These are phyloP conservation scores for Phytophthora pseudosyringae DNA, from an alignment of 352 stramenopile genomes.

Conservation along the genomic window DNA sequence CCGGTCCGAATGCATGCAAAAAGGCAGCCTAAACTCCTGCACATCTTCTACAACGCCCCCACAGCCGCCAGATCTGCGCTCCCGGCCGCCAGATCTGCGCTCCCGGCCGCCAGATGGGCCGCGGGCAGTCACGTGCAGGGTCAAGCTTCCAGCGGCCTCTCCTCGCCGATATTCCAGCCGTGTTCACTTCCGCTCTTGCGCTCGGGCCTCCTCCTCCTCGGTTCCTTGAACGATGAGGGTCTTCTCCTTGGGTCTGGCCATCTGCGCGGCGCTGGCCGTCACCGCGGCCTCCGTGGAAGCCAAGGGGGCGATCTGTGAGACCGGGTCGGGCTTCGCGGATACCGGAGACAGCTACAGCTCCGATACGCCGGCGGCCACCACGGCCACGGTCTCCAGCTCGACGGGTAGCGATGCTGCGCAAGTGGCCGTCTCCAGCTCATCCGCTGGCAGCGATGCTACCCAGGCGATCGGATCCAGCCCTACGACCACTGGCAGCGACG, in stretches of 20 bases:
- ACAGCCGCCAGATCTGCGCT: slow-evolving; percentile 21
- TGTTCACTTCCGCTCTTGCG: slow-evolving; percentile 33
- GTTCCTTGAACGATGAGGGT: slow-evolving; percentile 27
- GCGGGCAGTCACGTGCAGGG: slow-evolving; percentile 21
- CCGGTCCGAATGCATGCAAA: slow-evolving; percentile 24
- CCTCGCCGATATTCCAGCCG: slow-evolving; percentile 10
- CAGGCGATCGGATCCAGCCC: slow-evolving; percentile 7
- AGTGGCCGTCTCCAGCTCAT: slow-evolving; percentile 7
- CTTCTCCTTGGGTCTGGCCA: slow-evolving; percentile 26
- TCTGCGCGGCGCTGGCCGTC: slow-evolving; percentile 33
- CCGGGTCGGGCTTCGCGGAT: slow-evolving; percentile 20
- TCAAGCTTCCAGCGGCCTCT: slow-evolving; percentile 17
- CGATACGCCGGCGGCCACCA: slow-evolving; percentile 2
- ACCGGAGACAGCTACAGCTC: slow-evolving; percentile 26
- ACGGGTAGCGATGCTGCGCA: slow-evolving; percentile 6
- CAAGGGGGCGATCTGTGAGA: slow-evolving; percentile 27
- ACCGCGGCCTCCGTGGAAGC: slow-evolving; percentile 23
- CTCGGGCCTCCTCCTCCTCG: neutral
- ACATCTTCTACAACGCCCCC: slow-evolving; percentile 35
- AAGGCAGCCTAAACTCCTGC: slow-evolving; percentile 26
- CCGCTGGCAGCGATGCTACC: neutral
- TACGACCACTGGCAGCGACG: neutral
- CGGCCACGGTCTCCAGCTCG: slow-evolving; percentile 13
- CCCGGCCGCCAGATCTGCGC: slow-evolving; percentile 11
- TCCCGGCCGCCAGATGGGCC: slow-evolving; percentile 22